Base-by-base conservation (phyloP, 345 rosid species). In the Arabidopsis arenosa region DNA sequence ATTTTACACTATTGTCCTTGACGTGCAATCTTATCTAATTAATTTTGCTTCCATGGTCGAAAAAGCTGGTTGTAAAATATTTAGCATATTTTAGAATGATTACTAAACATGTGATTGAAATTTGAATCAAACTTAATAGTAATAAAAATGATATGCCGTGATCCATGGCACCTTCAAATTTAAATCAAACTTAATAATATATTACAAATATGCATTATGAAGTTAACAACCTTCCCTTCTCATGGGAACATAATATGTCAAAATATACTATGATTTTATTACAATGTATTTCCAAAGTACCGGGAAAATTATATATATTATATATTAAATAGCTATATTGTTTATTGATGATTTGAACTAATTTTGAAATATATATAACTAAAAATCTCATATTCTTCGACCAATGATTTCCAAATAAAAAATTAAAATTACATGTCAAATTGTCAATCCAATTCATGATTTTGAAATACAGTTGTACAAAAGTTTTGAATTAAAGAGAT, bases 81-180 rank as follows among this genome's bases (percentile, higher is more conserved):
- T 57, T 33, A 61, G 33, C 45, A 63, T 73, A 73, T 73, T 36
- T 51, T 72, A 28, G 76, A 72, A 8, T 63, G 52, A 28, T 15
- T 57, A 21, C 14, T 12, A 53, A 45, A 21, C 58, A 55, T 74
- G 72, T 57, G 72, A 65, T 0, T 43, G 47, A 23, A 23, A 30
- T 14, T 54, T 55, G 45, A 5, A 64, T 55, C 14, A 18, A 32
- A 32, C 37, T 21, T 35, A 37, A 37, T 43, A 74, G 14, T 63
- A 43, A 15, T 32, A 8, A 40, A 30, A 53, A n/a, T 37, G 32
- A 60, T 37, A 32, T 60, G 6, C 45, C 47, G 64, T 60, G 64
- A 37, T 60, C 47, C 32, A 4, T 60, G 47, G 64, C 53, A 48
- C 26, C 53, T 48, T 48, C 53, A 48, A 17, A 7, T 48, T 2